Evolutionary conservation across 148 eudicot genomes (phyloP), one percentile per base, ranked within the genome.

Genomic region (Heliamphora exappendiculata): DNA sequence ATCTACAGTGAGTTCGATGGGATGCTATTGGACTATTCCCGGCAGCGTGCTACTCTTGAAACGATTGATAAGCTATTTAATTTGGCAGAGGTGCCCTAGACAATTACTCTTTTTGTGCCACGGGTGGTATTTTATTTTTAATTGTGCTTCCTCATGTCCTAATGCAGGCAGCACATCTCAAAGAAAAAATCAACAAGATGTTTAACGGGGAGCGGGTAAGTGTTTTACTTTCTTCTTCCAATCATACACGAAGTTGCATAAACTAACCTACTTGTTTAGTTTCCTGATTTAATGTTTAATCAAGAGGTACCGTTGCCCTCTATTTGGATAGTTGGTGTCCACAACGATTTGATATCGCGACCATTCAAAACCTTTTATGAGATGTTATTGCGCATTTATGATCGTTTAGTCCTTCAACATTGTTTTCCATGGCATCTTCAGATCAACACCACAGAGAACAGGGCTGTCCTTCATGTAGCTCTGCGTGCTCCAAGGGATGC

Each of bases 391-490:
- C 12, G 22, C 3, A 44, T 11, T 68, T n/a, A 24, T 67, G 36
- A 11, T 41, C 26, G 44, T 70, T 16, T 10, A 8, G 62, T 63
- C 24, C 78, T 62, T 75, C 34, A 26, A 31, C 19, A 51, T 53
- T 51, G 34, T n/a, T 63, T 67, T 78, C 65, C 60, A 33, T 79
- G 81, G 64, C 47, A 5, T 66, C 66, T 82, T 75, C 87, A 95
- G 99, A 95, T 95, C 81, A 95, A 95, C 77, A 92, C 84, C 86
- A 95, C 99, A 34, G 99, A 95, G 81, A 85, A 92, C 85, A 89
- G 99, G 81, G 79, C 93, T 70, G 99, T 92, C 41, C 97, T 95
- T 76, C 99, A 95, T 78, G 88, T 95, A 58, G 99, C 99, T 80
- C 92, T 95, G 17, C 97, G 99, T 79, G 94, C 99, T 81, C 80